These are phyloP conservation scores for Akanthomyces muscarius DNA, from an alignment of 2,329 filamentous ascomycete species.

Conservation along the genomic window DNA sequence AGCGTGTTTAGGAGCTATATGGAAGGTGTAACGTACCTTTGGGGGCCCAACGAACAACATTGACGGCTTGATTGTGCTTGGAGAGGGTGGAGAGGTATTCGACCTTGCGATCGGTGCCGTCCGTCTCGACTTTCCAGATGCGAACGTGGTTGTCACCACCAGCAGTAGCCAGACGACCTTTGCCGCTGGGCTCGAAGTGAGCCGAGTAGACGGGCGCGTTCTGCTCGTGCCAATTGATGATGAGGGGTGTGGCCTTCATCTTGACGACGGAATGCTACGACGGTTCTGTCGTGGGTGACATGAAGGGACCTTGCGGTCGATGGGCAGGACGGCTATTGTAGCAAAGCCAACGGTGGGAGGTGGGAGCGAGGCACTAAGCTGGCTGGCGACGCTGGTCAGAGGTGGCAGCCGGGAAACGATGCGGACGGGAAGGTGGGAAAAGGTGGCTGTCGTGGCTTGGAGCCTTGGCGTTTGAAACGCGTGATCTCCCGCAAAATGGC, in stretches of 20 bases:
- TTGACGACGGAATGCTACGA: slow-evolving; percentile 30
- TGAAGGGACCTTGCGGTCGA: slow-evolving; percentile 7
- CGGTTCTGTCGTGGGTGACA: slow-evolving; percentile 5
- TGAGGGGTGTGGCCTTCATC: slow-evolving; percentile 95
- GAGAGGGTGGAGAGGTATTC: slow-evolving; percentile 86
- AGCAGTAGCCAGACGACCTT: slow-evolving; percentile 85
- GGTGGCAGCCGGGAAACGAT: not conserved
- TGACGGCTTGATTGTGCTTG: slow-evolving; percentile 96
- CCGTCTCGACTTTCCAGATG: slow-evolving; percentile 84
- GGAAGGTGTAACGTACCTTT: slow-evolving; percentile 59
- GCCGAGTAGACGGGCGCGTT: slow-evolving; percentile 96
- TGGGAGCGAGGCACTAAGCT: not conserved
- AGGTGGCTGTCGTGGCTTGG: slow-evolving; percentile 5
- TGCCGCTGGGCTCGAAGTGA: slow-evolving; percentile 90
- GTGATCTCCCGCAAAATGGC: not conserved
- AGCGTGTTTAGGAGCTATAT: not conserved
- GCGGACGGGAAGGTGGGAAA: not conserved
- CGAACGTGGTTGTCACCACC: slow-evolving; percentile 96
- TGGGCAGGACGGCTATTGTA: not conserved
- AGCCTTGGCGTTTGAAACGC: not conserved
- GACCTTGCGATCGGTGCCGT: slow-evolving; percentile 82
- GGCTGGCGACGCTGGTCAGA: not conserved
- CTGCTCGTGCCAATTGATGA: slow-evolving; percentile 98
- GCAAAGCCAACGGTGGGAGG: slow-evolving; percentile 1
- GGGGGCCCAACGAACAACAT: slow-evolving; percentile 94